Base-by-base conservation (phyloP, 2,329 filamentous ascomycete genomes). In the Aureobasidium uvarum region DNA sequence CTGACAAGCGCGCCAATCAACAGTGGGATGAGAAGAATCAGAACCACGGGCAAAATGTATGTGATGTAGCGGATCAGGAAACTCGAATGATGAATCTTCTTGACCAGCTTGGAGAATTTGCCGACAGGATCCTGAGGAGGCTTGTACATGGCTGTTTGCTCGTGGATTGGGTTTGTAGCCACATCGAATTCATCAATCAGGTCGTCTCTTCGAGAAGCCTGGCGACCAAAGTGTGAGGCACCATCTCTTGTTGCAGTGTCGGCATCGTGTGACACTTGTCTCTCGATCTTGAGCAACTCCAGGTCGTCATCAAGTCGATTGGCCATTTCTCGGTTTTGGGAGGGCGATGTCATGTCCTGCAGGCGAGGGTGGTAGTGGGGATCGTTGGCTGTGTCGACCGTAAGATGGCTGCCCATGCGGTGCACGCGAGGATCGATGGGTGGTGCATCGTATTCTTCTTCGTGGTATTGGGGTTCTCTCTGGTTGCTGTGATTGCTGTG, bases 51-150 rank as follows among this genome's bases (percentile, higher is more conserved):
- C 1, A 83, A 78, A 69, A 91, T 89, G 73, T 92, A 92, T 25
- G 85, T 85, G 70, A 91, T 83, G 72, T 90, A 92, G 52, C 89
- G 83, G 56, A 91, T 76, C 39, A 90, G 74, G 69, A 86, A 86
- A 69, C 84, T 88, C 1, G 85, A 90, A 66, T 82, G 81, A 74
- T 88, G 89, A 65, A 88, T 74, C 72, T 80, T 82, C 72, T 88
- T 89, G 73, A 91, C 83, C 66, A 88, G 81, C 67, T 84, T 85
- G 51, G 86, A 86, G 31, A 90, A 75, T 16, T 78, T 84, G 13
- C 83, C 89, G 13, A 81, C 81, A 2, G 87, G 86, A 67, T 87
- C 82, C 68, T 86, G 83, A 0, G 86, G 84, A 0, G 87, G 86
- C 70, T 84, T 85, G 75, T 89, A 90, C 52, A 86, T 77, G 45